Evolutionary conservation across 768 basidiomycete species (phyloP).

Genomic region (Leucocoprinus sp.): DNA sequence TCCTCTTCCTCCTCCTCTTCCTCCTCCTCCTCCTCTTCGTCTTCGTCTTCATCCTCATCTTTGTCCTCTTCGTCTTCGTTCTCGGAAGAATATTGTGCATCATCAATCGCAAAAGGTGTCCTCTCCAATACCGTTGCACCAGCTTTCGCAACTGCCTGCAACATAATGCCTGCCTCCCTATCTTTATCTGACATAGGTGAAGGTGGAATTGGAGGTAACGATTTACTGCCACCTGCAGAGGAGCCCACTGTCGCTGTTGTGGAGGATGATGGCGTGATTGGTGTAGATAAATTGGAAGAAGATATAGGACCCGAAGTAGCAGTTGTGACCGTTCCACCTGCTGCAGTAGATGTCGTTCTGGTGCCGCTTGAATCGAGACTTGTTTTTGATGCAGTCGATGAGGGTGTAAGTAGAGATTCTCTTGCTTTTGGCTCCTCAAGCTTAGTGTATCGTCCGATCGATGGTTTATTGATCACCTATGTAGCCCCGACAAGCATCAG

Average conservation of each 20-base stretch:
- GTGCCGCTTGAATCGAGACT: slow-evolving; percentile 26
- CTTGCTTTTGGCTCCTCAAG: slow-evolving; percentile 84
- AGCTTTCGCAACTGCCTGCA: slow-evolving; percentile 66
- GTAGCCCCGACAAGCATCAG: background rate
- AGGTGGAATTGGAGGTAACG: slow-evolving; percentile 21
- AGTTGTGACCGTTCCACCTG: background rate
- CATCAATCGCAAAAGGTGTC: slow-evolving; percentile 95
- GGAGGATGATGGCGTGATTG: slow-evolving; percentile 18
- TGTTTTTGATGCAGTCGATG: slow-evolving; percentile 48
- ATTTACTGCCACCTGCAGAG: slow-evolving; percentile 26
- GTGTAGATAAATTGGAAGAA: slow-evolving; percentile 19
- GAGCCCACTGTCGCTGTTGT: slow-evolving; percentile 21
- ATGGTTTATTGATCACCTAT: slow-evolving; percentile 72
- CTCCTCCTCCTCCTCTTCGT: slow-evolving; percentile 13
- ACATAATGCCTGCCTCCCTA: slow-evolving; percentile 39
- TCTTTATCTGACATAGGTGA: slow-evolving; percentile 14
- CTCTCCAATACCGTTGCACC: slow-evolving; percentile 86
- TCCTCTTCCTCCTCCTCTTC: slow-evolving; percentile 50
- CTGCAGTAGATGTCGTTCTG: background rate
- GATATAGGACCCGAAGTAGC: slow-evolving; percentile 6
- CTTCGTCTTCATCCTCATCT: slow-evolving; percentile 21
- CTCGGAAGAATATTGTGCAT: slow-evolving; percentile 70
- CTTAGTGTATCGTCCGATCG: slow-evolving; percentile 79
- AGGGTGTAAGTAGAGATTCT: slow-evolving; percentile 74
- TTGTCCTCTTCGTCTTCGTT: slow-evolving; percentile 71